A percentile compares a stretch with the other conserved stretches of the same genome.
phyloP scores from a whole-genome alignment of 805 yeast genomes.

The Barnettozyma pratensis region DNA sequence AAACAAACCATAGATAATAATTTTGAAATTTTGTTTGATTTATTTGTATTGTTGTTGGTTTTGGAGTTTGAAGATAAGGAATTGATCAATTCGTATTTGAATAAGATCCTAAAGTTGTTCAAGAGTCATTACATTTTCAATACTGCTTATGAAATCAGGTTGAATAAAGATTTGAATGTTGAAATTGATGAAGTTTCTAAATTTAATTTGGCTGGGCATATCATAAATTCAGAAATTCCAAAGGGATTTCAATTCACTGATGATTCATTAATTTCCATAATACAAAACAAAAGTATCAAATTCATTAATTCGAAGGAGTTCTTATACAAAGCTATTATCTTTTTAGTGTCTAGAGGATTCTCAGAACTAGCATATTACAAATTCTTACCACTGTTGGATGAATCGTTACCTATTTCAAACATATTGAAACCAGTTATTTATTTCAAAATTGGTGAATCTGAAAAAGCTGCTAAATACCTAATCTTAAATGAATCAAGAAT shows the following conservation, averaged over 20 bases:
- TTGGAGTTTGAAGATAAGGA: conserved; percentile 32
- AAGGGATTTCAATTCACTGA: conserved; percentile 14
- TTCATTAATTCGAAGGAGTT: conserved; percentile 17
- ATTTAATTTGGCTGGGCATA: neutral
- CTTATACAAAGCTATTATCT: conserved; percentile 7
- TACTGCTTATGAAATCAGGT: conserved; percentile 12
- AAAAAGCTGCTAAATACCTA: conserved; percentile 29
- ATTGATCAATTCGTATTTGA: conserved; percentile 12
- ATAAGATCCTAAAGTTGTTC: conserved; percentile 14
- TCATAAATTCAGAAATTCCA: conserved; percentile 8
- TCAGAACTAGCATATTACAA: conserved; percentile 14
- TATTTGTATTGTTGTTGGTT: conserved; percentile 31
- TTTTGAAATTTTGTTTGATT: conserved; percentile 27
- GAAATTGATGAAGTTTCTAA: conserved; percentile 18
- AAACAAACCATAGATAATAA: conserved; percentile 27
- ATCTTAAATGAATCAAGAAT: conserved; percentile 25
- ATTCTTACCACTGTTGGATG: conserved; percentile 14
- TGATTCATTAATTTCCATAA: conserved; percentile 10
- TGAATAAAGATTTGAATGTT: conserved; percentile 9
- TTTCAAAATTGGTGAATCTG: conserved; percentile 23
- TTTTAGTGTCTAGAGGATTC: conserved; percentile 10
- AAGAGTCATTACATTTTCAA: conserved; percentile 17
- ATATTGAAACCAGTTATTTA: conserved; percentile 20
- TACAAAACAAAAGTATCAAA: conserved; percentile 13
- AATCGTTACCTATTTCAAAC: conserved; percentile 14